phyloP scores from a whole-genome alignment of 139 green algal genomes.

The Haematococcus lacustris region DNA sequence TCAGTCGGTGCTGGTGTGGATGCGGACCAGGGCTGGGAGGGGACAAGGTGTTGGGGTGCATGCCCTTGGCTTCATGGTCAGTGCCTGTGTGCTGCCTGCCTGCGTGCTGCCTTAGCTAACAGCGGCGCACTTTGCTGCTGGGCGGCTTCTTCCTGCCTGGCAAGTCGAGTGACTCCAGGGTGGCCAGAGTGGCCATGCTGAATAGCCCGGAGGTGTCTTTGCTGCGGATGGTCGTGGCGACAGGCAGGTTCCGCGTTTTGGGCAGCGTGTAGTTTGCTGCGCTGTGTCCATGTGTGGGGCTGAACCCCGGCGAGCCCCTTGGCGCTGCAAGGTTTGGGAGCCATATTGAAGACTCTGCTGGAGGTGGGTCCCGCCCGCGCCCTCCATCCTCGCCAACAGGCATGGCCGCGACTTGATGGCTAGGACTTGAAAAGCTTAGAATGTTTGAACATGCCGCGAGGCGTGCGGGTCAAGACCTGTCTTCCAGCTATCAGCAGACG shows the following conservation, averaged over 20 bases:
- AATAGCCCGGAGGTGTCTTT: conserved; percentile 17
- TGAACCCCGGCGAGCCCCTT: conserved; percentile 3
- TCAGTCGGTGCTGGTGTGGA: too few relatives aligned
- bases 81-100: neutral
- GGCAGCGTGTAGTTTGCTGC: conserved; percentile 13
- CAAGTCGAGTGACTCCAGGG: conserved; percentile 24
- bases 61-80: too few relatives aligned
- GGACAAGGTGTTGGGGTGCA: too few relatives aligned
- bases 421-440: too few relatives aligned
- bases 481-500: too few relatives aligned
- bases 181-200: conserved; percentile 26
- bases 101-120: neutral
- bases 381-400: neutral
- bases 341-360: conserved; percentile 29
- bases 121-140: conserved; percentile 6
- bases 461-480: too few relatives aligned
- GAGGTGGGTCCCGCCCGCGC: conserved; percentile 13
- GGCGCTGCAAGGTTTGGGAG: conserved; percentile 20
- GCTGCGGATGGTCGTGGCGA: conserved; percentile 13
- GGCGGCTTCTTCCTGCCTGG: conserved; percentile 1
- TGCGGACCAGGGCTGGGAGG: too few relatives aligned
- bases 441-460: too few relatives aligned
- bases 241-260: conserved; percentile 22
- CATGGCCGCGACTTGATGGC: neutral
- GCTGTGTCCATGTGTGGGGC: conserved; percentile 1